phyloP scores from a whole-genome alignment of 805 yeast species.

The Monosporozyma aerobia region DNA sequence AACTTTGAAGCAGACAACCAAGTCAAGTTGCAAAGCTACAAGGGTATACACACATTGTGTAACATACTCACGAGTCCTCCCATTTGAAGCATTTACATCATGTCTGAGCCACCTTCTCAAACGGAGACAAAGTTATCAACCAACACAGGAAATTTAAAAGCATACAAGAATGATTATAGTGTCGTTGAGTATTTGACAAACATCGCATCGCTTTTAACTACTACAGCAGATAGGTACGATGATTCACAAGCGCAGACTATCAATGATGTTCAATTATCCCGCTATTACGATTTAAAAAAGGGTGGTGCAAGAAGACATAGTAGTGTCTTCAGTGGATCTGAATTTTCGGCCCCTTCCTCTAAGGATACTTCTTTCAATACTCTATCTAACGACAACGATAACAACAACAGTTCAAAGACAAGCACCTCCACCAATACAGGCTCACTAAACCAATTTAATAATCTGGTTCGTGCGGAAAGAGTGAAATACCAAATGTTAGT shows the following conservation, averaged over 20 bases:
- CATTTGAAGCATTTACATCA: background rate
- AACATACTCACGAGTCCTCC: background rate
- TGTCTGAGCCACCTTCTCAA: background rate
- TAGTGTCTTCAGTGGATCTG: constrained; percentile 1
- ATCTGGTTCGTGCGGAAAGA: constrained; percentile 8
- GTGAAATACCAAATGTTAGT: constrained; percentile 8
- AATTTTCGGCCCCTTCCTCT: background rate
- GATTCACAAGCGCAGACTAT: background rate
- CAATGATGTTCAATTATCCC: background rate
- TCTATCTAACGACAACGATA: background rate
- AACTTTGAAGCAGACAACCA: background rate
- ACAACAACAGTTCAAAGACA: background rate
- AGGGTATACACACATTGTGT: background rate
- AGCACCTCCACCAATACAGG: background rate
- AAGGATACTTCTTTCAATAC: background rate
- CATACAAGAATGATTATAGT: constrained; percentile 1
- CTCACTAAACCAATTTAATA: background rate
- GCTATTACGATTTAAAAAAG: constrained; percentile 4
- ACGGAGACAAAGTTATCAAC: background rate
- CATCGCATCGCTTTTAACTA: background rate
- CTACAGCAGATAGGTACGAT: constrained; percentile 2
- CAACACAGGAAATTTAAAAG: background rate
- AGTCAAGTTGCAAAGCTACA: background rate
- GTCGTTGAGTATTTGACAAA: constrained; percentile 3
- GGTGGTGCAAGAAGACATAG: background rate